Conservation (phyloP, 805 yeast genomes). For the Candida pseudoglaebosa region DNA sequence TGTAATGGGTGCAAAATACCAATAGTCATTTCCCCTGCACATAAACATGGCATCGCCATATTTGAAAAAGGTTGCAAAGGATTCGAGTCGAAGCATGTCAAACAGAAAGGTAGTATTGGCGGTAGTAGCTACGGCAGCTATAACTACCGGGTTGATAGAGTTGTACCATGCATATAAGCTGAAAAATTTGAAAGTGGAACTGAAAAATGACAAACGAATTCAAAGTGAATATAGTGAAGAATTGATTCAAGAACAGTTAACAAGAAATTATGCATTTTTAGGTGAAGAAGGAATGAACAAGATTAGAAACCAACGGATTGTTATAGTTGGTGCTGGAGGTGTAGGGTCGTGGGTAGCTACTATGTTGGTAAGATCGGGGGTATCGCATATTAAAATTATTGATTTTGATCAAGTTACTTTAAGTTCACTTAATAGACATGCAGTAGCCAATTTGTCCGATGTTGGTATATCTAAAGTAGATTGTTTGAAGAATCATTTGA, state of each 20-base stretch:
- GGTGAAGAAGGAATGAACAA: constrained; percentile 79
- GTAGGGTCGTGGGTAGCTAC: constrained; percentile 97
- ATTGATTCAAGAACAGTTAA: constrained; percentile 84
- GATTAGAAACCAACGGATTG: constrained; percentile 66
- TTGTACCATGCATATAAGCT: constrained; percentile 23
- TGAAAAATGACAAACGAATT: constrained; percentile 1
- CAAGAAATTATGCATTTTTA: constrained; percentile 88
- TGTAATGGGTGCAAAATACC: constrained; percentile 7
- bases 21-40: neutral
- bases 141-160: constrained; percentile 35
- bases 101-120: constrained; percentile 13
- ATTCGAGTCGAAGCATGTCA: constrained; percentile 8
- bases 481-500: constrained; percentile 65
- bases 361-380: constrained; percentile 89
- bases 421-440: constrained; percentile 89
- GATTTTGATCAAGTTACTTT: constrained; percentile 97
- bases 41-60: neutral
- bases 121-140: constrained; percentile 26
- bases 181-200: neutral
- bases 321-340: constrained; percentile 94
- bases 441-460: constrained; percentile 86
- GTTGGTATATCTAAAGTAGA: constrained; percentile 92
- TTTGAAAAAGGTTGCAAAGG: constrained; percentile 4
- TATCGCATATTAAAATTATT: constrained; percentile 69
- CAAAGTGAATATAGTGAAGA: constrained; percentile 46